phyloP scores from a whole-genome alignment of 2,329 filamentous ascomycete genomes.

The Ascochyta fabae region DNA sequence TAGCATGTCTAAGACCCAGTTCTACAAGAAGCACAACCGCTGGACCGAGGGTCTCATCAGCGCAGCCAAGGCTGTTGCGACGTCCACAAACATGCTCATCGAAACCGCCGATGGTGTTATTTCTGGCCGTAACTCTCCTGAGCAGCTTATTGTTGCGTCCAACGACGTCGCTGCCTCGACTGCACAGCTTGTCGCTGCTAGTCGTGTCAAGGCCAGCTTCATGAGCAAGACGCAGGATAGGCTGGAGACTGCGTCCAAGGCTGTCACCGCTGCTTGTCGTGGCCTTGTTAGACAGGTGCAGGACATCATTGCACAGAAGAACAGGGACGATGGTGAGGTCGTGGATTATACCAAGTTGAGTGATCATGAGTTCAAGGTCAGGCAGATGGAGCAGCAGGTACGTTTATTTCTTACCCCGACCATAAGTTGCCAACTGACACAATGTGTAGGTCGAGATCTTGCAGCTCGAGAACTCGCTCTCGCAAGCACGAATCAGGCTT shows the following conservation, averaged over 20 bases:
- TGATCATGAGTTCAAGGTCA: slow-evolving; percentile 96
- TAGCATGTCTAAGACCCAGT: slow-evolving; percentile 84
- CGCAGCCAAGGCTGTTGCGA: slow-evolving; percentile 93
- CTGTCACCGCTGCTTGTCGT: slow-evolving; percentile 87
- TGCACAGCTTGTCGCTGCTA: slow-evolving; percentile 93
- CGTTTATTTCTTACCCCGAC: slow-evolving; percentile 40
- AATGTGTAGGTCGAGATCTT: slow-evolving; percentile 84
- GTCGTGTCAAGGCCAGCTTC: slow-evolving; percentile 94
- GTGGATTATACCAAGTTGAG: slow-evolving; percentile 90
- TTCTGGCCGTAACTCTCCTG: slow-evolving; percentile 86
- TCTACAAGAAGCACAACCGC: slow-evolving; percentile 99
- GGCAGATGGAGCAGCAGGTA: slow-evolving; percentile 99
- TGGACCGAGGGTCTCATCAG: slow-evolving; percentile 99
- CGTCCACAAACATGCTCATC: slow-evolving; percentile 92
- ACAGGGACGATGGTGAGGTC: slow-evolving; percentile 75
- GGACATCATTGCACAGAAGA: slow-evolving; percentile 86
- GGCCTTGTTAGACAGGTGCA: slow-evolving; percentile 91
- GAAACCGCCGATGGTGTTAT: slow-evolving; percentile 98
- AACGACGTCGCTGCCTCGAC: slow-evolving; percentile 97
- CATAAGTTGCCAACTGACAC: slow-evolving; percentile 19
- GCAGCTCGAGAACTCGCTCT: slow-evolving; percentile 87
- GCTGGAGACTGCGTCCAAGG: slow-evolving; percentile 89
- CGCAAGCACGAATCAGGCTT: slow-evolving; percentile 78
- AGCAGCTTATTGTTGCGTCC: slow-evolving; percentile 96
- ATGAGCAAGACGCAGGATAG: slow-evolving; percentile 97